Base-by-base conservation (phyloP, 805 yeast species). In the Candida odintsovae region DNA sequence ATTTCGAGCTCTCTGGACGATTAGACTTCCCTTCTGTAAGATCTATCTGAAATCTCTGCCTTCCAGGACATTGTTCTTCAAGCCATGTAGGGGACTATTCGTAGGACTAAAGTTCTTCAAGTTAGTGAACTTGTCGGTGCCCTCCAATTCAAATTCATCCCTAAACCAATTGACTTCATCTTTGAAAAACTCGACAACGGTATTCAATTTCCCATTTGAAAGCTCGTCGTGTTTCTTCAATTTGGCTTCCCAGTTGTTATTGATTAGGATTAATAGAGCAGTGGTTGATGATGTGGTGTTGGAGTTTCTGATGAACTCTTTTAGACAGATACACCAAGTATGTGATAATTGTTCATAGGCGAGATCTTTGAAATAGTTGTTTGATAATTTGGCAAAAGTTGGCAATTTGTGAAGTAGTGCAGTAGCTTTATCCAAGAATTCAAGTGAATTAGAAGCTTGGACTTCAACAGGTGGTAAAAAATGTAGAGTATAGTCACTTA, bases 401-500 rank as follows among this genome's bases (percentile, higher is more conserved):
- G 96, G 96, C 44, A 86, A 67, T 44, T 73, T 73, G 56, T 78
- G 82, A 45, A 87, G 71, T 44, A 83, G 66, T 40, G 67, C 64
- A 1, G 88, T 77, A 42, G 87, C 76, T 45, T 71, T 74, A 59
- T 82, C 80, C 43, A 88, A 71, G 56, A 85, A 86, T 42, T 70
- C 73, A 41, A 89, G 69, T 2, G 88, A 74, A 41, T 70, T 70
- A 22, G 74, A 61, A 16, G 77, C 65, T 55, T 78, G 49, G 21
- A 69, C 50, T 57, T 83, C 88, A 43, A 77, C 72, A 3, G 92
- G 92, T 19, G 94, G 90, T 50, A 88, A 67, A 55, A 82, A 83
- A 55, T 77, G 78, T 48, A 83, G 69, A 6, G 86, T 81, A 61
- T 83, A 87, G 63, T 88, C 96, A 16, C 86, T 78, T 45, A 89